Evolutionary conservation across 257 asterid genomes (phyloP), one percentile per base, ranked within the genome.

Genomic region (Lycium barbarum): DNA sequence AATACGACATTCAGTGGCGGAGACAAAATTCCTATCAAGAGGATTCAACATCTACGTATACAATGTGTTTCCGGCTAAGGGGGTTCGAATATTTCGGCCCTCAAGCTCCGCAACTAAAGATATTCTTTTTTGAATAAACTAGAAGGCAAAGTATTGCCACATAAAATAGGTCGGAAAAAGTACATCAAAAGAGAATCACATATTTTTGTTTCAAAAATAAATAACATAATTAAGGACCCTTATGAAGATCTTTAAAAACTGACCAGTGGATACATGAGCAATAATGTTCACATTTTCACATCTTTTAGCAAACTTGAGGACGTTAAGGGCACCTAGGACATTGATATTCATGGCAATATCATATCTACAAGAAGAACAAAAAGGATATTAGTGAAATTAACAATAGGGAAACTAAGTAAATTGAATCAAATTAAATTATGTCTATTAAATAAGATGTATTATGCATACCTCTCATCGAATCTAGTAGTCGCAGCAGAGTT

Each of bases 401-500:
- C 38, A 6, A 38, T 15, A 67, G 26, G 7, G 7, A 22, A 76
- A 53, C 10, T 49, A 8, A 8, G 10, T 76, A 12, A 6, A 47
- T 6, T 3, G 49, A 49, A 71, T 70, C 40, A 8, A 20, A 26
- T 26, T 26, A 26, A 26, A 26, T 26, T 73, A 6, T 5, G 22
- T 73, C 47, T 5, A 45, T n/a, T n/a, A 72, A 72, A 9, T 13
- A 2, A 5, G 85, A 89, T 90, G 88, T 88, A 57, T 89, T 26
- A 90, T 9, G n/a, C 4, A 65, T 86, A 88, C 91, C 89, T 82
- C 20, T 88, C 91, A 17, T 84, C 72, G 26, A 89, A 93, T 35
- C 80, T 87, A 53, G 98, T 94, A 9, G 93, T 91, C 43, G 97
- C 95, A 14, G 98, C 98, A 1, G 94, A 94, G 84, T 94, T 91